These are phyloP conservation scores for Rosa persica DNA, from an alignment of 306 rosid genomes.

Conservation along the genomic window DNA sequence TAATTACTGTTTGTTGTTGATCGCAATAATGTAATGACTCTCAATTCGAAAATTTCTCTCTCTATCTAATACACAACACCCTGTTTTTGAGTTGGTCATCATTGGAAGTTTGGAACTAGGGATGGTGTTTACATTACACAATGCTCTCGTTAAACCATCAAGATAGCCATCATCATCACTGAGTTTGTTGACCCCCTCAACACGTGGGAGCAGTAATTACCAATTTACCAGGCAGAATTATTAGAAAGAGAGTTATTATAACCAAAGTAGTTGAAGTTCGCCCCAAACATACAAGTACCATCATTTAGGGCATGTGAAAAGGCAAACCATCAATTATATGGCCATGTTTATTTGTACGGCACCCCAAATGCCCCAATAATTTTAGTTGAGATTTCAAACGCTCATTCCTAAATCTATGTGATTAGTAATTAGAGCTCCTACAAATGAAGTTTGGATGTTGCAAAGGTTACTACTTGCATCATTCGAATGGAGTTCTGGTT, in stretches of 20 bases:
- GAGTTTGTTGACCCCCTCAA: constrained; percentile 5
- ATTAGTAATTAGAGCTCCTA: not conserved
- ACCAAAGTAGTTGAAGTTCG: not conserved
- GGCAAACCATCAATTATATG: not conserved
- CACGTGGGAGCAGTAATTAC: constrained; percentile 11
- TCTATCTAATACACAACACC: not conserved
- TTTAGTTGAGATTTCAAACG: not conserved
- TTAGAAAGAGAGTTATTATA: not conserved
- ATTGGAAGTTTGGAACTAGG: not conserved
- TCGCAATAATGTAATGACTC: not conserved
- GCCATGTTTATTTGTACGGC: constrained; percentile 1
- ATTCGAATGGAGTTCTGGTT: not conserved
- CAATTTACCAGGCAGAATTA: not conserved
- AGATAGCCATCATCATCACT: not conserved
- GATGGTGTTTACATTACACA: not conserved
- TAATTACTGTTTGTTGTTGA: no score
- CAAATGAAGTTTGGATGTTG: no score
- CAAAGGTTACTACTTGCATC: no score
- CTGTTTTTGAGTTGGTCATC: not conserved
- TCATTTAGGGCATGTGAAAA: constrained; percentile 9
- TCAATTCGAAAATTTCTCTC: no score
- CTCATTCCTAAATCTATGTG: not conserved
- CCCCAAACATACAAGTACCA: not conserved
- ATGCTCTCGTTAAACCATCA: not conserved
- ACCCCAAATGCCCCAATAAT: not conserved